These are phyloP conservation scores for Apophysomyces elegans DNA, from an alignment of 371 early-diverging fungal genomes.

Conservation along the genomic window DNA sequence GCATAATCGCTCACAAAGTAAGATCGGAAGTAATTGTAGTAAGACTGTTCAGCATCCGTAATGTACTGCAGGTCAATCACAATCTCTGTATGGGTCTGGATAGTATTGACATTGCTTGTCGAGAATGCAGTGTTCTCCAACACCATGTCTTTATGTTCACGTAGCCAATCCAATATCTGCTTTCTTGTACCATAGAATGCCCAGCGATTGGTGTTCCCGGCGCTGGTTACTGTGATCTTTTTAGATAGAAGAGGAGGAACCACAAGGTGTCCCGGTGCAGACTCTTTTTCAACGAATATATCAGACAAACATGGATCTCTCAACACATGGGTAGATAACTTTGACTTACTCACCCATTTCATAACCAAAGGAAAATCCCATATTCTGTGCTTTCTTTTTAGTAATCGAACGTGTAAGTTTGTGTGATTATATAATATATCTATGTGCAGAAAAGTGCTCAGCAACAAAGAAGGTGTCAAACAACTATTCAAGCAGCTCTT, in stretches of 20 bases:
- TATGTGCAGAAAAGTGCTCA: too few species aligned
- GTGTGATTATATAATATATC: too few species aligned
- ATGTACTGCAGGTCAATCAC: slow-evolving; percentile 44
- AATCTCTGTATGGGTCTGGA: slow-evolving; percentile 40
- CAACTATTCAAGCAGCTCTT: too few species aligned
- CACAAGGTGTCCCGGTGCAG: slow-evolving; percentile 36
- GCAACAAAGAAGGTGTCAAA: too few species aligned
- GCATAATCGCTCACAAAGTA: slow-evolving; percentile 44
- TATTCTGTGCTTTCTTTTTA: not conserved
- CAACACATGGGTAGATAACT: not conserved
- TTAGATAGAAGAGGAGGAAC: slow-evolving; percentile 42
- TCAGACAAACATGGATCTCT: not conserved
- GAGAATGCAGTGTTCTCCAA: slow-evolving; percentile 38
- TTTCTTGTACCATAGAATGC: slow-evolving; percentile 50
- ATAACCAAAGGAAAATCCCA: slow-evolving; percentile 45
- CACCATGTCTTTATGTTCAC: slow-evolving; percentile 29
- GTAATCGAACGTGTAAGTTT: too few species aligned
- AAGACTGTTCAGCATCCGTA: slow-evolving; percentile 41
- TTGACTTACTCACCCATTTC: slow-evolving; percentile 31
- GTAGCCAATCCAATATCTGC: slow-evolving; percentile 48
- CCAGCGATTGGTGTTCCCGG: slow-evolving; percentile 43
- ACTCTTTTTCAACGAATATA: not conserved
- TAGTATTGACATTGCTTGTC: slow-evolving; percentile 19
- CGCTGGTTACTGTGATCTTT: slow-evolving; percentile 41
- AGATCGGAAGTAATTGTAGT: slow-evolving; percentile 34